A percentile compares a stretch with the other conserved stretches of the same genome.
Evolutionary conservation across 352 stramenopile species (phyloP).

Genomic region (Aphanomyces astaci): DNA sequence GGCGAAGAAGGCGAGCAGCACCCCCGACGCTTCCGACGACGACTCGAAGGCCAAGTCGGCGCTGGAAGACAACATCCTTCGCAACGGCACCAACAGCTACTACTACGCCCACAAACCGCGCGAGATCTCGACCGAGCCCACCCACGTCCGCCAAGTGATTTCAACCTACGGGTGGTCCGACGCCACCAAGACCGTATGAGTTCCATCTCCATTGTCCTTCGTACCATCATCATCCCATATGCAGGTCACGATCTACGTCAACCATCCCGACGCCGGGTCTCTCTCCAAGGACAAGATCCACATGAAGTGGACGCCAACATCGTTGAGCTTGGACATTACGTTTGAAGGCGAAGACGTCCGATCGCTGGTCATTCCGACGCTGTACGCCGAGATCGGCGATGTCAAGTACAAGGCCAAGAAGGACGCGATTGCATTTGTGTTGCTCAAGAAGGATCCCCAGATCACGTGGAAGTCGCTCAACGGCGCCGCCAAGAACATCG

Average conservation of each 20-base stretch:
- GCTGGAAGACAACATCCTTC: slow-evolving; percentile 54
- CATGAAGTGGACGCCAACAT: slow-evolving; percentile 75
- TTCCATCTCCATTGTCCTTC: no score
- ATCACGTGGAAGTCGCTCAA: slow-evolving; percentile 75
- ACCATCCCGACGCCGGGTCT: slow-evolving; percentile 42
- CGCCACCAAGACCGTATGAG: slow-evolving; percentile 45
- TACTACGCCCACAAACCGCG: slow-evolving; percentile 59
- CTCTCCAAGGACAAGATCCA: slow-evolving; percentile 54
- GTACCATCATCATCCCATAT: no score
- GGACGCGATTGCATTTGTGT: slow-evolving; percentile 60
- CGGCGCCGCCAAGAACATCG: slow-evolving; percentile 67
- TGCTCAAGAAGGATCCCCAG: slow-evolving; percentile 48
- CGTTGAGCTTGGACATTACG: slow-evolving; percentile 62
- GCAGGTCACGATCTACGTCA: slow-evolving; percentile 59
- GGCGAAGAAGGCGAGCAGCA: slow-evolving; percentile 5
- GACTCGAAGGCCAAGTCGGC: slow-evolving; percentile 30
- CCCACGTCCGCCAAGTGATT: slow-evolving; percentile 40
- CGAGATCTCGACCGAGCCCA: slow-evolving; percentile 26
- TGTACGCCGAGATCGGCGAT: slow-evolving; percentile 61
- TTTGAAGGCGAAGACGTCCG: slow-evolving; percentile 38
- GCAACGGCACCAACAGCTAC: slow-evolving; percentile 76
- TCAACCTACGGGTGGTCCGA: slow-evolving; percentile 78
- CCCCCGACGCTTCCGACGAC: background rate
- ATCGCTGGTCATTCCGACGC: slow-evolving; percentile 61
- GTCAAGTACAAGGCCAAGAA: slow-evolving; percentile 51